Evolutionary conservation across 331 rosid species (phyloP).

Genomic region (Acacia concinna): DNA sequence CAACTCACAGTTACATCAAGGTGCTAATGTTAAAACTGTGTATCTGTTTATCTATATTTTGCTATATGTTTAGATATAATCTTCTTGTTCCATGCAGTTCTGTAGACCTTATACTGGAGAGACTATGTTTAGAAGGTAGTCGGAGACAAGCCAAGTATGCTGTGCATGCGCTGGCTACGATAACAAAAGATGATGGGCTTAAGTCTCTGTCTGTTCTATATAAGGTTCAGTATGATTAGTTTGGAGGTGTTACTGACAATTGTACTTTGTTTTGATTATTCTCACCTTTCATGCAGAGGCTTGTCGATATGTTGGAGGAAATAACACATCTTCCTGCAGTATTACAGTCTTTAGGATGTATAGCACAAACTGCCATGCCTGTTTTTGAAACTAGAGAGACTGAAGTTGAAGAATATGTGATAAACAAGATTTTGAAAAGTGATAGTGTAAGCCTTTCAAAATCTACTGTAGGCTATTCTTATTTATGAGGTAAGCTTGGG

Average conservation of each 20-base stretch:
- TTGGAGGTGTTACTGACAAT: slow-evolving; percentile 27
- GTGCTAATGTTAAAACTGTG: slow-evolving; percentile 37
- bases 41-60: not conserved
- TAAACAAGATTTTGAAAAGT: slow-evolving; percentile 64
- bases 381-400: slow-evolving; percentile 92
- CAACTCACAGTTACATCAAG: slow-evolving; percentile 77
- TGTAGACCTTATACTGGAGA: slow-evolving; percentile 86
- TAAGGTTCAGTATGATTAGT: slow-evolving; percentile 65
- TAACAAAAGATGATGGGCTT: slow-evolving; percentile 95
- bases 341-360: slow-evolving; percentile 94
- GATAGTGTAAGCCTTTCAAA: slow-evolving; percentile 57
- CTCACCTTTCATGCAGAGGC: slow-evolving; percentile 59
- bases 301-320: slow-evolving; percentile 88
- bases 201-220: slow-evolving; percentile 92
- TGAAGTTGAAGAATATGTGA: slow-evolving; percentile 76
- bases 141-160: slow-evolving; percentile 96
- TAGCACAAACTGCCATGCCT: slow-evolving; percentile 96
- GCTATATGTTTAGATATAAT: not conserved
- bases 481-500: slow-evolving; percentile 26
- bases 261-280: slow-evolving; percentile 33
- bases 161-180: slow-evolving; percentile 92
- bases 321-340: slow-evolving; percentile 82
- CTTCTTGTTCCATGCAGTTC: slow-evolving; percentile 63
- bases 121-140: slow-evolving; percentile 86
- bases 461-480: slow-evolving; percentile 9